Evolutionary conservation across 257 asterid species (phyloP).

Genomic region (Buddleja alternifolia): DNA sequence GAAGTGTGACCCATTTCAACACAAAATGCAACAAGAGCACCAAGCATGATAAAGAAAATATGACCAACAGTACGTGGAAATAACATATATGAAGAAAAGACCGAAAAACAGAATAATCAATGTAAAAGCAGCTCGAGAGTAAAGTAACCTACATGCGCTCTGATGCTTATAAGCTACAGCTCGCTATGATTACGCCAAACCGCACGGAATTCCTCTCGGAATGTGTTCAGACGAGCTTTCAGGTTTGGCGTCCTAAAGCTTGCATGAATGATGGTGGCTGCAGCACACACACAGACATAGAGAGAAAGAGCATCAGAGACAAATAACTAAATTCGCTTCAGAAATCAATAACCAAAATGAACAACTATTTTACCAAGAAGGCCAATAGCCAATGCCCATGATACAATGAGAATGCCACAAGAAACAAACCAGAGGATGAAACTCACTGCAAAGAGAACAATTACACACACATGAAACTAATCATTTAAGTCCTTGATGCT

Average conservation of each 20-base stretch:
- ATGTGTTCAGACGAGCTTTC: slow-evolving; percentile 95
- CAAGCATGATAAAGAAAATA: slow-evolving; percentile 1
- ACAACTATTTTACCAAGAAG: slow-evolving; percentile 66
- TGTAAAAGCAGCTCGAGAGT: slow-evolving; percentile 24
- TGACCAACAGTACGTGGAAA: neutral
- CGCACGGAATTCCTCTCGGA: slow-evolving; percentile 95
- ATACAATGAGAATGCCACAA: slow-evolving; percentile 68
- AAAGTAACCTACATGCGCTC: slow-evolving; percentile 37
- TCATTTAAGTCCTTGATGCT: slow-evolving; percentile 8
- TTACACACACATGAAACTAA: slow-evolving; percentile 7
- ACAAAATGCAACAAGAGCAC: slow-evolving; percentile 19
- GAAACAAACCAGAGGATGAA: slow-evolving; percentile 82
- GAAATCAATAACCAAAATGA: slow-evolving; percentile 22
- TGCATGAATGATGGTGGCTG: slow-evolving; percentile 85
- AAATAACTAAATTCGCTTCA: neutral
- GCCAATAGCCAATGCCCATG: slow-evolving; percentile 69
- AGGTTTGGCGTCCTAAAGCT: slow-evolving; percentile 96
- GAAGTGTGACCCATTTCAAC: neutral
- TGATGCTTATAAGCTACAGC: slow-evolving; percentile 50
- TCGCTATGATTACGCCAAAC: slow-evolving; percentile 98
- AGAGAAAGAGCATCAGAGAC: slow-evolving; percentile 17
- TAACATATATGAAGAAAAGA: neutral
- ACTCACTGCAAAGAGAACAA: slow-evolving; percentile 59
- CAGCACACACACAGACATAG: slow-evolving; percentile 30
- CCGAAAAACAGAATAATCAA: slow-evolving; percentile 2